A percentile compares a stretch with the other conserved stretches of the same genome.
phyloP scores from a whole-genome alignment of 129 eudicot genomes.

The Logfia minima region DNA sequence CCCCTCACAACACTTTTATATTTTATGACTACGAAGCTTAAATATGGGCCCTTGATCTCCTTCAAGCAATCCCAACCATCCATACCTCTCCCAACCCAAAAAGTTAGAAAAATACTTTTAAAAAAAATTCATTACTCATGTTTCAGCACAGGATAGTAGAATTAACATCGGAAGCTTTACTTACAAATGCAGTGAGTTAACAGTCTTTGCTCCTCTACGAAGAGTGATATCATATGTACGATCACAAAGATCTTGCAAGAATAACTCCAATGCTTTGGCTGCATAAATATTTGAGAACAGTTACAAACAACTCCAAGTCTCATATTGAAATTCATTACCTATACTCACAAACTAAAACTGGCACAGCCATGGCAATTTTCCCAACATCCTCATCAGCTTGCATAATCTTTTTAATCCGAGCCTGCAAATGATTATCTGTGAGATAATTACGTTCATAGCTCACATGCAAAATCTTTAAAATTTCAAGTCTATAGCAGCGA shows the following conservation, averaged over 20 bases:
- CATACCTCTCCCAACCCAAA: neutral
- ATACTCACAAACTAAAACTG: slow-evolving; percentile 79
- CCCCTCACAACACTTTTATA: no score
- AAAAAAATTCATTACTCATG: slow-evolving; percentile 3
- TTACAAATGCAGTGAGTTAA: slow-evolving; percentile 89
- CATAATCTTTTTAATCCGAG: slow-evolving; percentile 86
- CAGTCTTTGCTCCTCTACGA: slow-evolving; percentile 22
- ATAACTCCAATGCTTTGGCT: slow-evolving; percentile 12
- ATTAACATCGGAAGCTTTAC: slow-evolving; percentile 26
- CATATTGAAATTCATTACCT: neutral
- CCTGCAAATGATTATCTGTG: slow-evolving; percentile 38
- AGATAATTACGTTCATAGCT: neutral
- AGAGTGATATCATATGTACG: slow-evolving; percentile 11
- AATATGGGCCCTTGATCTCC: neutral
- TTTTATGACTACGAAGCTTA: no score
- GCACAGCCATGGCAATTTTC: slow-evolving; percentile 92
- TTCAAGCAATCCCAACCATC: neutral
- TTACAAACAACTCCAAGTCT: neutral
- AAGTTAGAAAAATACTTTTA: neutral
- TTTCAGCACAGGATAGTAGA: neutral
- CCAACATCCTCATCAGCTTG: slow-evolving; percentile 95
- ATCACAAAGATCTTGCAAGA: slow-evolving; percentile 12
- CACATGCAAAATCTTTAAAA: neutral
- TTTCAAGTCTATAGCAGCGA: no score
- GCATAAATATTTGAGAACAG: neutral